Evolutionary conservation across 1,139 yeast species (phyloP).

Genomic region (Yamadazyma conglobata): DNA sequence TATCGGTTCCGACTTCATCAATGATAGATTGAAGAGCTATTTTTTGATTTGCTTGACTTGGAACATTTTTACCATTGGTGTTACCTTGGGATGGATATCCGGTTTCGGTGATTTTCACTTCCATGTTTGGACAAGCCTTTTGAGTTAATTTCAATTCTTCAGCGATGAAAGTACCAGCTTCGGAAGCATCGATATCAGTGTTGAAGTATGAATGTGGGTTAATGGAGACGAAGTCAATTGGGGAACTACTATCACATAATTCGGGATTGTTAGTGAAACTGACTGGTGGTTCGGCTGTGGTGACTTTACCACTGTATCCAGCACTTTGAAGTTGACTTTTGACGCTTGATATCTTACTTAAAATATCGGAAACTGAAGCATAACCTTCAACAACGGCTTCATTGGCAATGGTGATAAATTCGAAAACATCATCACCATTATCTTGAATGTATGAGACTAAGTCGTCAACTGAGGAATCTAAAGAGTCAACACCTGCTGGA

Average conservation of each 20-base stretch:
- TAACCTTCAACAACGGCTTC: constrained; percentile 73
- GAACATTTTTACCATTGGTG: constrained; percentile 69
- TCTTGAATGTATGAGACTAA: constrained; percentile 52
- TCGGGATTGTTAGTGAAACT: constrained; percentile 58
- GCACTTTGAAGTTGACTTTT: constrained; percentile 54
- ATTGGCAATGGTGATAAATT: constrained; percentile 77
- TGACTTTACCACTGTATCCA: constrained; percentile 74
- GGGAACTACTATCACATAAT: constrained; percentile 59
- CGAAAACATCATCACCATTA: constrained; percentile 66
- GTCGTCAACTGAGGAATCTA: constrained; percentile 55
- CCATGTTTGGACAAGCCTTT: constrained; percentile 48
- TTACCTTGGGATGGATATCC: constrained; percentile 83
- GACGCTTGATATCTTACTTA: constrained; percentile 61
- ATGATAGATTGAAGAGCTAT: constrained; percentile 64
- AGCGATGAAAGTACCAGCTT: constrained; percentile 70
- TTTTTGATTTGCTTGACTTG: constrained; percentile 64
- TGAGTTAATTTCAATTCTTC: constrained; percentile 57
- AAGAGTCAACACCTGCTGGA: constrained; percentile 59
- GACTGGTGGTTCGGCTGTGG: constrained; percentile 90
- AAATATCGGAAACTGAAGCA: constrained; percentile 55
- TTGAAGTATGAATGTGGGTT: constrained; percentile 89
- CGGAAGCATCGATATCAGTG: constrained; percentile 51
- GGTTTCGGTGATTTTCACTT: constrained; percentile 69
- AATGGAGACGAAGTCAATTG: constrained; percentile 75
- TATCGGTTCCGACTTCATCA: constrained; percentile 52